A percentile compares a stretch with the other conserved stretches of the same genome.
phyloP scores from a whole-genome alignment of 495 filamentous ascomycete genomes.

The Annulohypoxylon moriforme region DNA sequence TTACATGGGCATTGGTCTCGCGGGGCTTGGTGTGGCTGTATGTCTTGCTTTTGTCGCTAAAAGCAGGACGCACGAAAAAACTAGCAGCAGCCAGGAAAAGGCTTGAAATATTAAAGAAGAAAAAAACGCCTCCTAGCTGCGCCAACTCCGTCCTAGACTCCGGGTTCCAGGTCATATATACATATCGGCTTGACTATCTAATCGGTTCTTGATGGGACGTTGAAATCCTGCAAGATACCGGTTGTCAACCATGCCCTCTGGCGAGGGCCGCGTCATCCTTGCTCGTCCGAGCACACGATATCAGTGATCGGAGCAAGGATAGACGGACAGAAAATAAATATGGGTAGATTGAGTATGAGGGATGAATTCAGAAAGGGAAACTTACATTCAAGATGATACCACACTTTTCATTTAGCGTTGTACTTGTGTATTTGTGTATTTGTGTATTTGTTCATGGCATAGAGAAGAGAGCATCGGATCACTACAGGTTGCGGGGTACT shows the following conservation, averaged over 20 bases:
- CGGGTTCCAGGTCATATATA: neutral
- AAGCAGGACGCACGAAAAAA: constrained; percentile 15
- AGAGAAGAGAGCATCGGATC: neutral
- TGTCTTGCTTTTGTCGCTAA: constrained; percentile 37
- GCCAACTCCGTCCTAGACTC: neutral
- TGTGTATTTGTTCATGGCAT: neutral
- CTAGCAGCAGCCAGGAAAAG: neutral
- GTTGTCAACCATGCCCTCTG: neutral
- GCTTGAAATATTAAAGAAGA: constrained; percentile 3
- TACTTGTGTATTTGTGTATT: no score
- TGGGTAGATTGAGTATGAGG: neutral
- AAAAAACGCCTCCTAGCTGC: neutral
- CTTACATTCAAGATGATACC: constrained; percentile 7
- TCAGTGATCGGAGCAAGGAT: neutral
- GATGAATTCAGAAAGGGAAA: neutral
- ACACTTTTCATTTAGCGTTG: constrained; percentile 10
- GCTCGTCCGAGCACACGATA: neutral
- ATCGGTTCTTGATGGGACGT: neutral
- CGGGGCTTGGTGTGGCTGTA: constrained; percentile 42
- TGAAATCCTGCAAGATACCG: neutral
- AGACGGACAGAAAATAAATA: neutral
- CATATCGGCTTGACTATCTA: neutral
- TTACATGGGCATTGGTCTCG: constrained; percentile 51
- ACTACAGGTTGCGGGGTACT: neutral
- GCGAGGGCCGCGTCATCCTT: constrained; percentile 5